A percentile compares a stretch with the other conserved stretches of the same genome.
Conservation (phyloP, 2,329 filamentous ascomycete species). For the Aureobasidium subglaciale region DNA sequence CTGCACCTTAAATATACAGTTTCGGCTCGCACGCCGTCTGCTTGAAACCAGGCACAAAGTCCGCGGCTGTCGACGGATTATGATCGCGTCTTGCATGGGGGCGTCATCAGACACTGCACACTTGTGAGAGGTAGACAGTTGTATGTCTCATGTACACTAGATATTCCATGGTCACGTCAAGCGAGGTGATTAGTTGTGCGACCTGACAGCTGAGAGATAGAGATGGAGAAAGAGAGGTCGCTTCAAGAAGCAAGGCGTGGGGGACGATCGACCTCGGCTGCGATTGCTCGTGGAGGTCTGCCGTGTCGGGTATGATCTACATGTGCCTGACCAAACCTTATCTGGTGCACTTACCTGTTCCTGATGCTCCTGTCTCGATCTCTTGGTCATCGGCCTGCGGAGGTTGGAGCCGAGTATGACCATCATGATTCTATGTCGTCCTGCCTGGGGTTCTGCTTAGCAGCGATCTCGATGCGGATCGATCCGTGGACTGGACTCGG, state of each 20-base stretch:
- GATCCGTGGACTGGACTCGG: no score
- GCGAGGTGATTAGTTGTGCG: no score
- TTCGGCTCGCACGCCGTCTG: not conserved
- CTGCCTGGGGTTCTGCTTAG: no score
- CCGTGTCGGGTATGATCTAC: not conserved
- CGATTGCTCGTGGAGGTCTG: no score
- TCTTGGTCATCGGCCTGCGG: not conserved
- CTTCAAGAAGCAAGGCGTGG: not conserved
- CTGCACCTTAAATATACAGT: not conserved
- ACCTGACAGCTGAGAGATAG: not conserved
- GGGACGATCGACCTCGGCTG: not conserved
- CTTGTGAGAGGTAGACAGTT: no score
- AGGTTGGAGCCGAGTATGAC: no score
- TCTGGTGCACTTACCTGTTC: not conserved
- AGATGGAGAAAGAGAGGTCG: not conserved
- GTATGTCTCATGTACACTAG: no score
- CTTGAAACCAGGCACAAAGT: not conserved
- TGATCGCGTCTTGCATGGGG: not conserved
- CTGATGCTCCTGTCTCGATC: not conserved
- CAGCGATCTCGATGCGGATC: no score
- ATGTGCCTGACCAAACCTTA: not conserved
- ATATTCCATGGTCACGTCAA: no score
- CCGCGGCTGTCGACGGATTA: not conserved
- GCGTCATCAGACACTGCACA: no score
- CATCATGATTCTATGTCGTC: no score